These are phyloP conservation scores for Ogataea glucozyma DNA, from an alignment of 805 yeast species.

Conservation along the genomic window DNA sequence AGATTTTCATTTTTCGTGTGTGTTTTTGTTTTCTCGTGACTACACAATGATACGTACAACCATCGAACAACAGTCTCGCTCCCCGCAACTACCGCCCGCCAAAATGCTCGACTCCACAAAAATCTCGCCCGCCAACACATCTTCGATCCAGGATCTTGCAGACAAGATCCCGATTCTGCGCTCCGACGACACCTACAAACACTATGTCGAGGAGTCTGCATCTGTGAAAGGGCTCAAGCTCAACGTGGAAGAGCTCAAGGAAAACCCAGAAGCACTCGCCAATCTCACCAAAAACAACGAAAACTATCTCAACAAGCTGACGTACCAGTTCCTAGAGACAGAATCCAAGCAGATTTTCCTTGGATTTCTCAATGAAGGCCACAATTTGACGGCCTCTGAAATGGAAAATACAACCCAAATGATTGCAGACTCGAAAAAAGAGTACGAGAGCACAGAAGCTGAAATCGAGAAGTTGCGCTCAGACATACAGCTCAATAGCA, in stretches of 20 bases:
- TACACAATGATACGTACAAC: too few species aligned
- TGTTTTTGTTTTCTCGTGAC: neutral
- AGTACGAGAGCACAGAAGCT: constrained; percentile 15
- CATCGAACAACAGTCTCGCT: too few species aligned
- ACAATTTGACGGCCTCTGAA: constrained; percentile 25
- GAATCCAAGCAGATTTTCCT: constrained; percentile 71
- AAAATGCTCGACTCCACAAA: constrained; percentile 6
- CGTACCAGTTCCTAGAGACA: constrained; percentile 68
- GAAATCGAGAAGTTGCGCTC: constrained; percentile 24
- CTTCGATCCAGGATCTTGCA: constrained; percentile 23
- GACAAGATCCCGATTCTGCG: constrained; percentile 23
- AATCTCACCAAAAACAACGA: constrained; percentile 32
- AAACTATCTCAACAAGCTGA: constrained; percentile 52
- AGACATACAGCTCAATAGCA: constrained; percentile 20
- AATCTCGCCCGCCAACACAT: constrained; percentile 13
- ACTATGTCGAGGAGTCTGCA: constrained; percentile 20
- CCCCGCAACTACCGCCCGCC: too few species aligned
- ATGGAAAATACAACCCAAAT: constrained; percentile 22
- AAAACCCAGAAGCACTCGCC: constrained; percentile 19
- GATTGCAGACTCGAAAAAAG: constrained; percentile 17
- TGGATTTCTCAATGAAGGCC: constrained; percentile 45
- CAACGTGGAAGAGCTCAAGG: constrained; percentile 16
- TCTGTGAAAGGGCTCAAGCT: constrained; percentile 19
- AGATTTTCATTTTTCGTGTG: neutral
- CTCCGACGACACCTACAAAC: constrained; percentile 20